Evolutionary conservation across 768 basidiomycete genomes (phyloP).

Genomic region (Tricholoma matsutake): DNA sequence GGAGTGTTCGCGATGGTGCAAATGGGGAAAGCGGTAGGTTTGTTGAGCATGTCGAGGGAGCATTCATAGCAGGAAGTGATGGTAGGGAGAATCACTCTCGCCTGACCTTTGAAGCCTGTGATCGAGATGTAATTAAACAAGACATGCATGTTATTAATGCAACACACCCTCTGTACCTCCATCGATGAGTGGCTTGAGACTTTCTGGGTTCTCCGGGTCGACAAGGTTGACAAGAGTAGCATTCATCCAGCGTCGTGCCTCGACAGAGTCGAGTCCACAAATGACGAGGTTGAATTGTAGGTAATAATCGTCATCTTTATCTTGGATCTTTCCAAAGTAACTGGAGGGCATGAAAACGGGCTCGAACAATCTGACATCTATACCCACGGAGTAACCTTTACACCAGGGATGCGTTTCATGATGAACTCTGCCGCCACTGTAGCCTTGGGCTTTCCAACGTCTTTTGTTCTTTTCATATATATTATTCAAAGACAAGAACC

Average conservation of each 20-base stretch:
- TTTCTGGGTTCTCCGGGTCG: constrained; percentile 89
- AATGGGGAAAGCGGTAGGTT: constrained; percentile 94
- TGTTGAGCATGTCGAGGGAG: constrained; percentile 97
- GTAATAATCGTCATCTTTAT: constrained; percentile 94
- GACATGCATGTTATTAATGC: background rate
- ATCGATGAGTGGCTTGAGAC: constrained; percentile 94
- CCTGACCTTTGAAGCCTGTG: constrained; percentile 96
- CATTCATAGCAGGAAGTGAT: constrained; percentile 98
- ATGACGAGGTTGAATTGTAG: constrained; percentile 96
- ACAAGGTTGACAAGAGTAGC: constrained; percentile 95
- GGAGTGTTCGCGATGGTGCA: constrained; percentile 99
- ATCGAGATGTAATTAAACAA: background rate
- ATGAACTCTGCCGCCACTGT: constrained; percentile 93
- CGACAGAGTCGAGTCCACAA: constrained; percentile 95
- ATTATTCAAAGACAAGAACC: constrained; percentile 2
- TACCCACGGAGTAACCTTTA: constrained; percentile 93
- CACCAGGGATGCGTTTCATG: constrained; percentile 94
- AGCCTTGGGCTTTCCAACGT: constrained; percentile 94
- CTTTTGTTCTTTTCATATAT: constrained; percentile 58
- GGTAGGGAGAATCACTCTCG: constrained; percentile 93
- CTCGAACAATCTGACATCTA: background rate
- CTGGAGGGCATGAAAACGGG: constrained; percentile 36
- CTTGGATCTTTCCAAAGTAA: constrained; percentile 97
- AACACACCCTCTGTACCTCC: constrained; percentile 92
- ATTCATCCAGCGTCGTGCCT: constrained; percentile 98